Evolutionary conservation across 192 early-diverging fungal genomes (phyloP).

Genomic region (Piromyces finnis): DNA sequence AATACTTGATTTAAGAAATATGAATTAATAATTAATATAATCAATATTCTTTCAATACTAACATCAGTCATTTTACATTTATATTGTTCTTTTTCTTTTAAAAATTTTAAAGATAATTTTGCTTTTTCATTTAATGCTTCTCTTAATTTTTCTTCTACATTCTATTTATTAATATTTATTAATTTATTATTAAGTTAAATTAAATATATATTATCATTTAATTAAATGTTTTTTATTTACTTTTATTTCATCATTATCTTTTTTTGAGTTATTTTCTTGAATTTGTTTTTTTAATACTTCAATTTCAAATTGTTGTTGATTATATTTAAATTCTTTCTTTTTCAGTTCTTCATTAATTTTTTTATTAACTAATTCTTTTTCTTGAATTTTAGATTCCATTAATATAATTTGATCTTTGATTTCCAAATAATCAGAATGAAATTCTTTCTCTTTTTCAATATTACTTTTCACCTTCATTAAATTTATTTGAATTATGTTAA

Average conservation of each 20-base stretch:
- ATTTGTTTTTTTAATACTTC: neutral
- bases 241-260: neutral
- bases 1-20: too few species aligned
- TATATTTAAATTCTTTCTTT: neutral
- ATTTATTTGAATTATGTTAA: too few species aligned
- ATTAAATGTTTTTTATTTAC: neutral
- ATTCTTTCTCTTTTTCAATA: neutral
- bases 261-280: neutral
- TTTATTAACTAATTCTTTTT: neutral
- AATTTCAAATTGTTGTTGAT: neutral
- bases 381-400: neutral
- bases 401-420: neutral
- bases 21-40: too few species aligned
- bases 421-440: neutral
- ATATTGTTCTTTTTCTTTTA: neutral
- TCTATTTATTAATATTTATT: neutral
- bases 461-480: neutral
- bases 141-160: neutral
- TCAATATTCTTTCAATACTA: neutral
- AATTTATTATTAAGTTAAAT: too few species aligned
- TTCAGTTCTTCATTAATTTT: neutral
- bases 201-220: neutral
- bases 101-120: neutral
- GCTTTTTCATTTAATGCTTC: neutral
- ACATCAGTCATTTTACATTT: neutral